A percentile compares a stretch with the other conserved stretches of the same genome.
Conservation (phyloP, 2,329 filamentous ascomycete species). For the Neopestalotiopsis rosae region DNA sequence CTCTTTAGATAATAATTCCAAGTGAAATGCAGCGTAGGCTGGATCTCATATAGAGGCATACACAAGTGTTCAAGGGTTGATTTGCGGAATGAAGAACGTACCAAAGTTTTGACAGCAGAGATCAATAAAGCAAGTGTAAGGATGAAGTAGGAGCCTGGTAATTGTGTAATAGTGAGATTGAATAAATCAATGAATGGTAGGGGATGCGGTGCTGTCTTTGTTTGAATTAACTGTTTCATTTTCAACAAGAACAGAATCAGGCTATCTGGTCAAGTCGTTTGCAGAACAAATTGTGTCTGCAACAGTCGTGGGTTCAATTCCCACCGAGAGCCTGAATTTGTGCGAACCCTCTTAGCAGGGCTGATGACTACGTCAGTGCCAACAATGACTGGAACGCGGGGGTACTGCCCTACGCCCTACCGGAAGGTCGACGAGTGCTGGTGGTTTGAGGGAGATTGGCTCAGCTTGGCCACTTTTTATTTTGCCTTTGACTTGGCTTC, state of each 20-base stretch:
- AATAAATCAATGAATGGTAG: background rate
- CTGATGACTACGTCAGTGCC: background rate
- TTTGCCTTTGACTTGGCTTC: no score
- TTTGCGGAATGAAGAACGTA: no score
- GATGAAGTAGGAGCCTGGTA: no score
- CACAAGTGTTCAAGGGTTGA: no score
- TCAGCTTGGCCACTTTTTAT: background rate
- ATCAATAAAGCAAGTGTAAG: no score
- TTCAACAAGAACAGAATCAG: background rate
- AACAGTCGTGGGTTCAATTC: background rate
- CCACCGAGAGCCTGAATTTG: background rate
- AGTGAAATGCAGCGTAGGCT: no score
- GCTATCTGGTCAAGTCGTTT: conserved; percentile 1
- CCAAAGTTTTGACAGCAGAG: no score
- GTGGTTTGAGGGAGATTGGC: background rate
- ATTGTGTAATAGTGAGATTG: background rate
- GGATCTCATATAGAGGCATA: no score
- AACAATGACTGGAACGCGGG: background rate
- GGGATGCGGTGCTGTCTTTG: background rate
- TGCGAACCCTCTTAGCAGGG: background rate
- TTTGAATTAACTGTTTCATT: background rate
- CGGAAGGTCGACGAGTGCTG: background rate
- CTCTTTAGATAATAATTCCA: no score
- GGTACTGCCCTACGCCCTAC: background rate
- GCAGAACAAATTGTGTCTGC: background rate